Evolutionary conservation across 2,329 filamentous ascomycete genomes (phyloP), one percentile per base, ranked within the genome.

Genomic region (Aspergillus thermomutatus): DNA sequence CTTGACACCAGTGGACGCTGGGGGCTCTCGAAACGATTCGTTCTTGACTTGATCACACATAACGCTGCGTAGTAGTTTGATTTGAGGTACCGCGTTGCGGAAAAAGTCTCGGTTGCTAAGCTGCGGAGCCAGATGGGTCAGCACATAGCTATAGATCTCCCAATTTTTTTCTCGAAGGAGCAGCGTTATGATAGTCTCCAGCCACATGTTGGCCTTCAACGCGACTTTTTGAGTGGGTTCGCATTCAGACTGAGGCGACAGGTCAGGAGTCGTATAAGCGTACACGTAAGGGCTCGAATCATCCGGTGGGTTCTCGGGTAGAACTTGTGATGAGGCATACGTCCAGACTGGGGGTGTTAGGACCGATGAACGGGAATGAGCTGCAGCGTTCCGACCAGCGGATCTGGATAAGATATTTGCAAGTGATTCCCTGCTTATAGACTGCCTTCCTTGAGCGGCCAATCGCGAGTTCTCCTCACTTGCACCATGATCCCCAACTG

Each of bases 51-150:
- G 89, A 57, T 95, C 90, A 69, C 92, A 96, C 3, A 97, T 73
- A 8, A 91, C 79, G 57, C 83, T 86, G 59, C 93, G 85, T 14
- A 97, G 78, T 59, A 88, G 83, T 64, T 88, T 87, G 54, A 99
- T 83, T 58, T 95, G 87, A 2, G 85, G 81, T 40, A 90, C 85
- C 5, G 90, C 86, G 53, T 83, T 86, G 58, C 82, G 82, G 70
- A 97, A 97, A 14, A 97, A 80, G 11, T 90, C 87, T 68, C 94
- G 91, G 65, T 99, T 99, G 72, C 88, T 90, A 23, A 99, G 80
- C 66, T 97, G 93, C 27, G 90, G 88, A 1, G 91, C 90, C 9
- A 97, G 78, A 71, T 96, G 90, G 5, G 91, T 89, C 28, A 99
- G 79, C 19, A 93, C 83, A 69, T 93, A 97, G 73, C 91, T 93